A percentile compares a stretch with the other conserved stretches of the same genome.
These are phyloP conservation scores for Collybia nuda DNA, from an alignment of 768 basidiomycete genomes.

Conservation along the genomic window DNA sequence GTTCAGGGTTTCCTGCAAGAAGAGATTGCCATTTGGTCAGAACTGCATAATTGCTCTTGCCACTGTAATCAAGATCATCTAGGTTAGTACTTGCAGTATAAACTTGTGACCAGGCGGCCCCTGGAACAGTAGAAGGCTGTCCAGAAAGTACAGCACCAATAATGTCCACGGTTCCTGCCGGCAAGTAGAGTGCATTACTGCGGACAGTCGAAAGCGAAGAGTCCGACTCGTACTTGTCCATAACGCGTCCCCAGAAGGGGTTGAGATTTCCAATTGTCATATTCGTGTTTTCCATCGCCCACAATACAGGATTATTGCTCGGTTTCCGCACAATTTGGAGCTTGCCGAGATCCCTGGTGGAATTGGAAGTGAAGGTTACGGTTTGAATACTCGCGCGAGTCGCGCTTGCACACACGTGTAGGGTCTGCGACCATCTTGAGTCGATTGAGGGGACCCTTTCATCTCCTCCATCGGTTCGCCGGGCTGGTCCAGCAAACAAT, in stretches of 20 bases:
- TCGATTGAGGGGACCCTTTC: constrained; percentile 3
- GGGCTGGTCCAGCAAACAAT: constrained; percentile 16
- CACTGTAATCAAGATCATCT: too few relatives aligned
- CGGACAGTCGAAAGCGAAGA: not conserved
- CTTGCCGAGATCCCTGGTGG: constrained; percentile 3
- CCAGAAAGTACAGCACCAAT: too few relatives aligned
- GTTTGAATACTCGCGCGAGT: constrained; percentile 14
- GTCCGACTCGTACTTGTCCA: too few relatives aligned
- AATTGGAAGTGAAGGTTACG: constrained; percentile 13
- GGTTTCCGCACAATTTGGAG: constrained; percentile 6
- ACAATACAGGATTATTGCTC: constrained; percentile 10
- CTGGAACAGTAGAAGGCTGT: too few relatives aligned
- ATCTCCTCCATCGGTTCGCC: constrained; percentile 19
- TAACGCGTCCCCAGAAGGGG: constrained; percentile 14
- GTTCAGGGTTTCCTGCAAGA: too few relatives aligned
- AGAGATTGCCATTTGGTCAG: too few relatives aligned
- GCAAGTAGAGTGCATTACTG: constrained; percentile 15
- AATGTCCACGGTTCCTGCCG: constrained; percentile 4
- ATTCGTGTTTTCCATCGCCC: constrained; percentile 9
- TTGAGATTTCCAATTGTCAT: constrained; percentile 10
- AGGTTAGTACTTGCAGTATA: too few relatives aligned
- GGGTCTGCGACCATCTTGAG: constrained; percentile 19
- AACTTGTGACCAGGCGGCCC: too few relatives aligned
- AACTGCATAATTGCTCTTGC: too few relatives aligned
- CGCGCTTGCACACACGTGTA: constrained; percentile 16